These are phyloP conservation scores for Melampsora americana DNA, from an alignment of 1,284 basidiomycete species.

Conservation along the genomic window DNA sequence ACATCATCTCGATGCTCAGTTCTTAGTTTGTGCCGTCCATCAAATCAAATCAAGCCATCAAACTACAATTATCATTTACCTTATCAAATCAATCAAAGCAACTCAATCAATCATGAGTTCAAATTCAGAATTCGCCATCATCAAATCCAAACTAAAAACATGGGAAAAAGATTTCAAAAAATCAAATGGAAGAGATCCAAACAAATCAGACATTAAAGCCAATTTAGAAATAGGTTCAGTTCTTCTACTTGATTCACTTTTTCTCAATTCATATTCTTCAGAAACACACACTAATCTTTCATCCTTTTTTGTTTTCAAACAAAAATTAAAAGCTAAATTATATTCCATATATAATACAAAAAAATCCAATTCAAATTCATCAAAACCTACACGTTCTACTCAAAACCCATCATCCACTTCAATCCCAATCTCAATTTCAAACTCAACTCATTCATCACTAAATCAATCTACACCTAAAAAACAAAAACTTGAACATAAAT, in stretches of 20 bases:
- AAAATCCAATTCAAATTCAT: not conserved
- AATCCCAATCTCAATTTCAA: not conserved
- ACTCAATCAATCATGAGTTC: not conserved
- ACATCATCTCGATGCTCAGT: too few relatives aligned
- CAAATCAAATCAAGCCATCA: too few relatives aligned
- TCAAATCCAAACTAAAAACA: slow-evolving; percentile 38
- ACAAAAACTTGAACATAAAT: not conserved
- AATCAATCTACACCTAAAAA: slow-evolving; percentile 20
- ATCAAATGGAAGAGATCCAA: slow-evolving; percentile 16
- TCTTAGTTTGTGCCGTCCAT: too few relatives aligned
- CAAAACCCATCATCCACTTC: slow-evolving; percentile 11
- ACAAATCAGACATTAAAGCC: slow-evolving; percentile 41
- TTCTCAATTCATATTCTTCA: too few relatives aligned
- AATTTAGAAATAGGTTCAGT: slow-evolving; percentile 38
- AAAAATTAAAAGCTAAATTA: slow-evolving; percentile 39
- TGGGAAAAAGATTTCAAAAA: slow-evolving; percentile 43
- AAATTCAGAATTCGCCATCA: not conserved
- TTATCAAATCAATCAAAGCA: not conserved
- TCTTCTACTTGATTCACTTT: not conserved
- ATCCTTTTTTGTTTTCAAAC: not conserved
- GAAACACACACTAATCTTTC: too few relatives aligned
- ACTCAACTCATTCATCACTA: slow-evolving; percentile 3
- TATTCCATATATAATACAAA: slow-evolving; percentile 35
- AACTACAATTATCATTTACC: too few relatives aligned
- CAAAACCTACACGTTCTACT: too few relatives aligned